Base-by-base conservation (phyloP, 139 green algal genomes). In the Chlamydomonas incerta region DNA sequence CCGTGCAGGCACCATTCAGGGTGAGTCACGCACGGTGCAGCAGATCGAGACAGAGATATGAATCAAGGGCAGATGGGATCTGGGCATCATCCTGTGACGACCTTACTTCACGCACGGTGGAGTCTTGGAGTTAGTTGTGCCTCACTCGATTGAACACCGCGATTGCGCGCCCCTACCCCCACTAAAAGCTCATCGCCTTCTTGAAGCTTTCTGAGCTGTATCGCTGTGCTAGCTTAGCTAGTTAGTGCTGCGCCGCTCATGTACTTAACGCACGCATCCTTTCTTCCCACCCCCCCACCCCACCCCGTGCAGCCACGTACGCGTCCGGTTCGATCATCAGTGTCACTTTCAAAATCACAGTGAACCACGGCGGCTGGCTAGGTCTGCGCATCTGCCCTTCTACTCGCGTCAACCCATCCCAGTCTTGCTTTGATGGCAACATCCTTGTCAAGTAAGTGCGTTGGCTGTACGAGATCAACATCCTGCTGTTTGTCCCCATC, bases 341-440 rank as follows among this genome's bases (percentile, higher is more conserved):
- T 3, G 35, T 74, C 20, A 52, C 35, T 3, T 31, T 15, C 4
- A 14, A 17, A 13, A 52, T 52, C 6, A 52, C 8, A 2, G 35
- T 31, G 18, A 74, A 74, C 68, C 68, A 74, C n/a, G 68, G 68
- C 68, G 68, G 68, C 35, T 74, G 68, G 68, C 23, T 74, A 1
- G 68, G 68, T 20, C 35, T 74, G 9, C 34, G 35, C 20, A 14
- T 74, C 17, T 74, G 68, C 68, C 68, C 68, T 20, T 31, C 34
- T 10, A 55, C 68, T 0, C 68, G 68, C 68, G 11, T 21, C 35
- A 74, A 74, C 35, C 68, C 35, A 2, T 21, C 21, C 68, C 68
- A 74, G 68, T 17, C 20, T 20, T 74, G 68, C 68, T 74, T 74
- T 29, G 68, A 41, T 20, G 1, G 3, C 3, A 21, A 74, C 68